These are phyloP conservation scores for Lichina pygmaea DNA, from an alignment of 495 filamentous ascomycete genomes.

Conservation along the genomic window DNA sequence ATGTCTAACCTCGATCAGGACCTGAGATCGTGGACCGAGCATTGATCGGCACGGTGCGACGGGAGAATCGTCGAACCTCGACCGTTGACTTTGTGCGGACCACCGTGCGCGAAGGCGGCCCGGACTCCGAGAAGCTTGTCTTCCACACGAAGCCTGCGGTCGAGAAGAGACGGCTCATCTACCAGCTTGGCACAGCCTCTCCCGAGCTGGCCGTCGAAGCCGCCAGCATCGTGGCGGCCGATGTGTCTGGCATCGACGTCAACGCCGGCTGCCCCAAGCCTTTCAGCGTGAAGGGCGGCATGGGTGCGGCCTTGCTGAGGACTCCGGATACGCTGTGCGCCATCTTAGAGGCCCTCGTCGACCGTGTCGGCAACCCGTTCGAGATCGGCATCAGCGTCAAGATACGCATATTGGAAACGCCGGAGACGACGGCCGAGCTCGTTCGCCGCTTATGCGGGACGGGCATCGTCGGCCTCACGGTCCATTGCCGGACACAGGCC, in stretches of 20 bases:
- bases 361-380: conserved; percentile 42
- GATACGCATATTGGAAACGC: conserved; percentile 63
- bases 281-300: conserved; percentile 71
- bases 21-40: conserved; percentile 83
- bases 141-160: conserved; percentile 55
- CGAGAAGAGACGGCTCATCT: conserved; percentile 50
- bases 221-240: conserved; percentile 50
- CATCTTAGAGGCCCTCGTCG: conserved; percentile 59
- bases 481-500: conserved; percentile 86
- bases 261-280: conserved; percentile 96
- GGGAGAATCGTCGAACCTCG: conserved; percentile 40
- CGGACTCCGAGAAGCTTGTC: conserved; percentile 40
- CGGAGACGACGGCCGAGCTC: conserved; percentile 39
- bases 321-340: conserved; percentile 57
- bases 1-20: conserved; percentile 17
- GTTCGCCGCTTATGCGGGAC: conserved; percentile 52
- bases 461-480: conserved; percentile 72
- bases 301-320: conserved; percentile 74
- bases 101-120: conserved; percentile 31
- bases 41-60: conserved; percentile 60
- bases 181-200: conserved; percentile 70
- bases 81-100: conserved; percentile 60
- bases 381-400: conserved; percentile 87
- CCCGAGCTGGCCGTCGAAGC: conserved; percentile 61
- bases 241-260: conserved; percentile 85